Base-by-base conservation (phyloP, 345 rosid species). In the Eucalyptus curtisii region DNA sequence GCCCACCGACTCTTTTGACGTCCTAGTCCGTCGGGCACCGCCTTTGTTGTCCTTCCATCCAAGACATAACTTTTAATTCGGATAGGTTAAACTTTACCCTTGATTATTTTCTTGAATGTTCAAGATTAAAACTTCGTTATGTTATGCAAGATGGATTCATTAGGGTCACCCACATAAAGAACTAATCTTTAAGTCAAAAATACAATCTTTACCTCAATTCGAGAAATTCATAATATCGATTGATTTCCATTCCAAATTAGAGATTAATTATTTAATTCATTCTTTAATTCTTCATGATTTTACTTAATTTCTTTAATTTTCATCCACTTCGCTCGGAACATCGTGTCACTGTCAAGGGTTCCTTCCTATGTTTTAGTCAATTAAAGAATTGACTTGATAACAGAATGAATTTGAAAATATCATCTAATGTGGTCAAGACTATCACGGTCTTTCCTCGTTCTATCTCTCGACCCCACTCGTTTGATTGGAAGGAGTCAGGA, bases 401-500 rank as follows among this genome's bases (percentile, higher is more conserved):
- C 0, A 1, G 3, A 31, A 66, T 50, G 0, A 16, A 16, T 1
- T 16, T 16, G 2, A 50, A 50, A 50, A 50, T 16, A 16, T 50
- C 3, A 20, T 20, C 4, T 0, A 53, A 22, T 8, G 2, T 33
- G 13, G 1, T 33, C 12, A 31, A 17, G 7, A 2, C 8, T 13
- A 30, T 0, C 33, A 12, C 0, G 10, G 0, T 30, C n/a, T 30
- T 30, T 33, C 2, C 3, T 66, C 0, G 3, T 66, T 1, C 19
- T 9, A 31, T 64, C 4, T 15, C 10, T 15, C 10, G 2, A 64
- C 1, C 1, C 7, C 37, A 30, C 8, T 61, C 16, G 1, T 0
- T n/a, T 64, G 19, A 61, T 61, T 61, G 3, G 10, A 64, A 64
- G 17, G 33, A 30, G 10, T n/a, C 19, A 1, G 17, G 71, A n/a